Percentiles rank a stretch among this genome's conserved stretches.
Conservation (phyloP, 1,139 yeast genomes). For the Scheffersomyces stambukii region DNA sequence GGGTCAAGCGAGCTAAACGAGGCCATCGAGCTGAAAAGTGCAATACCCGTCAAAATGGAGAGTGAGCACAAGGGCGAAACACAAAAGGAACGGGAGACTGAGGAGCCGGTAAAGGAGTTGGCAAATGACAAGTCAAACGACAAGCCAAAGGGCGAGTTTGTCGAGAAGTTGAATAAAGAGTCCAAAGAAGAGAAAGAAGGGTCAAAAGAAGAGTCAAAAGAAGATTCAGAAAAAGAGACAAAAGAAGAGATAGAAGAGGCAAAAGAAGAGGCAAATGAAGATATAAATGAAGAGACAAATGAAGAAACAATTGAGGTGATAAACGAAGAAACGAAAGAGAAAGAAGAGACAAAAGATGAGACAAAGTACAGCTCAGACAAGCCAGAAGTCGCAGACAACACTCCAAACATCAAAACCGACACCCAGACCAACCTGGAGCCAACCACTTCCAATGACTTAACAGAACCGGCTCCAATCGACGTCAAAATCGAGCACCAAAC, state of each 20-base stretch:
- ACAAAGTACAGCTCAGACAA: too few species aligned
- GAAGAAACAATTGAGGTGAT: too few species aligned
- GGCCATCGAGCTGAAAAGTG: too few species aligned
- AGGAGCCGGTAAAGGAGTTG: slow-evolving; percentile 1
- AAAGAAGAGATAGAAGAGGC: neutral
- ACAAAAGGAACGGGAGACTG: slow-evolving; percentile 1
- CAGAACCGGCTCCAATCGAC: neutral
- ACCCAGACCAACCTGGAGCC: too few species aligned
- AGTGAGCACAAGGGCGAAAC: slow-evolving; percentile 2
- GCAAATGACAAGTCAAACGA: neutral
- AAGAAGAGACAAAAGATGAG: slow-evolving; percentile 1
- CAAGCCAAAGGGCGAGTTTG: neutral
- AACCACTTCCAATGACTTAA: too few species aligned
- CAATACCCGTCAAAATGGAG: too few species aligned
- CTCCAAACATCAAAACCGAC: too few species aligned
- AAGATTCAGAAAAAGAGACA: slow-evolving; percentile 1
- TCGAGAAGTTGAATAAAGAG: slow-evolving; percentile 1
- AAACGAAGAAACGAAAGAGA: neutral
- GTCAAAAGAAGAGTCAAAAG: slow-evolving; percentile 1
- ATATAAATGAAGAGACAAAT: too few species aligned
- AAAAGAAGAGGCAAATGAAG: too few species aligned
- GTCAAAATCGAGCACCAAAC: slow-evolving; percentile 1
- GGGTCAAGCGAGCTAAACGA: too few species aligned
- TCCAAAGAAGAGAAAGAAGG: slow-evolving; percentile 2
- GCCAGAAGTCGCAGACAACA: too few species aligned